Base-by-base conservation (phyloP, 2,329 filamentous ascomycete species). In the Stemphylium beticola region DNA sequence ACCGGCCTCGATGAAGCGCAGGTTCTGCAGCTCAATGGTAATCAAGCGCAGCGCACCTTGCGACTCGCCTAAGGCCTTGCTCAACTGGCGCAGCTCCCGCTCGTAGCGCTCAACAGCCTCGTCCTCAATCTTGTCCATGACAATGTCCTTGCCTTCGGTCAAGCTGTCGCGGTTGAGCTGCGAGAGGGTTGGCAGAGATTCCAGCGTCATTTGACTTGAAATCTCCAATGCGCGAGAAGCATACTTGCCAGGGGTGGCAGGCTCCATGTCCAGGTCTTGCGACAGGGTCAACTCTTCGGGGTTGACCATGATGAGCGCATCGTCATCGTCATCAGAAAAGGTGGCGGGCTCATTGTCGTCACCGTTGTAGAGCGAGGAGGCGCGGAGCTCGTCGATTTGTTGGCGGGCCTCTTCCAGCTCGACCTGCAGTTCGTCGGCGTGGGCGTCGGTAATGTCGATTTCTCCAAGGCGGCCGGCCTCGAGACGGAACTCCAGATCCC, bases 1-100 rank as follows among this genome's bases (percentile, higher is more conserved):
- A 14, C 75, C 73, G 1, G 67, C 61, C 12, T 68, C 65, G 4
- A 75, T 62, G 55, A 80, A 76, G 22, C 77, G 74, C 15, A 81
- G 72, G 26, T 75, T 76, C 49, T 77, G 69, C 4, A 81, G 66
- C 55, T 80, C 77, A 18, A 81, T 75, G 9, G 74, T 68, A 12
- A 81, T 63, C 34, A 80, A 69, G 26, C 77, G 70, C 3, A 81
- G 68, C 5, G 74, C 68, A 4, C 76, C 71, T 55, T 75, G 73
- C 4, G 76, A 73, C 15, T 77, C 71, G 33, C 75, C 74, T 4
- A 77, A 70, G 49, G 77, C 67, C 11, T 66, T 64, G 41, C 65
- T 71, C 41, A 79, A 65, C 8, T 70, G 66, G 31, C 75, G 59
- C 45, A 81, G 74, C 48, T 78, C 76, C 22, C 74, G 67, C 56